These are phyloP conservation scores for Excoecaria cochinchinensis DNA, from an alignment of 345 rosid genomes.

Conservation along the genomic window DNA sequence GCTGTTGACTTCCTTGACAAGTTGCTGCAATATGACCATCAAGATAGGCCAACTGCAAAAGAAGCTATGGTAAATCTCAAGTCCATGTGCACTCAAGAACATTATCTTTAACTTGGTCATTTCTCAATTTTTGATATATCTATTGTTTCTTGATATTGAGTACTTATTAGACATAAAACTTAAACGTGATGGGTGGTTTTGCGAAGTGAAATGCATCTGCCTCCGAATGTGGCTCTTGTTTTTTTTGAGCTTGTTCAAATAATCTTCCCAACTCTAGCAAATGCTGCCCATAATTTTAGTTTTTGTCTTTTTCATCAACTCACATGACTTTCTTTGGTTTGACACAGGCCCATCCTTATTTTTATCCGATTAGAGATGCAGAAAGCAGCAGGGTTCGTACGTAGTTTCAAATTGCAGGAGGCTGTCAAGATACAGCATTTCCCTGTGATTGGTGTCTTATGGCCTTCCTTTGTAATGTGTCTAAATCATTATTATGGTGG, in stretches of 20 bases:
- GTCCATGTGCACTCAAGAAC: background rate
- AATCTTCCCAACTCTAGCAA: background rate
- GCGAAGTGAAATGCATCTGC: background rate
- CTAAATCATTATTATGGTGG: constrained; percentile 6
- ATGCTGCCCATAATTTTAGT: background rate
- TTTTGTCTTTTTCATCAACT: background rate
- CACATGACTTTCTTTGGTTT: background rate
- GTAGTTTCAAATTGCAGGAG: constrained; percentile 27
- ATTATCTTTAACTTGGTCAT: background rate
- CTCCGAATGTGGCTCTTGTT: background rate
- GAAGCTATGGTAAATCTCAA: constrained; percentile 76
- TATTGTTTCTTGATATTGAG: background rate
- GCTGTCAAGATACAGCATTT: constrained; percentile 19
- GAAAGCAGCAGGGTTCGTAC: constrained; percentile 73
- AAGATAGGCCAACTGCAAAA: constrained; percentile 96
- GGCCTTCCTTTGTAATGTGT: constrained; percentile 20
- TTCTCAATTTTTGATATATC: background rate
- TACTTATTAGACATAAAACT: background rate
- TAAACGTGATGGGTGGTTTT: background rate
- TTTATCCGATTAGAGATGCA: constrained; percentile 79
- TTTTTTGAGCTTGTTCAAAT: background rate
- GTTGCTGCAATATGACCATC: constrained; percentile 92
- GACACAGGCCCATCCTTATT: constrained; percentile 87
- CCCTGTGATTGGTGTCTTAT: constrained; percentile 7
- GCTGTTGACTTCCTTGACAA: constrained; percentile 96